Base-by-base conservation (phyloP, 345 rosid species). In the Cardamine chenopodiifolia region DNA sequence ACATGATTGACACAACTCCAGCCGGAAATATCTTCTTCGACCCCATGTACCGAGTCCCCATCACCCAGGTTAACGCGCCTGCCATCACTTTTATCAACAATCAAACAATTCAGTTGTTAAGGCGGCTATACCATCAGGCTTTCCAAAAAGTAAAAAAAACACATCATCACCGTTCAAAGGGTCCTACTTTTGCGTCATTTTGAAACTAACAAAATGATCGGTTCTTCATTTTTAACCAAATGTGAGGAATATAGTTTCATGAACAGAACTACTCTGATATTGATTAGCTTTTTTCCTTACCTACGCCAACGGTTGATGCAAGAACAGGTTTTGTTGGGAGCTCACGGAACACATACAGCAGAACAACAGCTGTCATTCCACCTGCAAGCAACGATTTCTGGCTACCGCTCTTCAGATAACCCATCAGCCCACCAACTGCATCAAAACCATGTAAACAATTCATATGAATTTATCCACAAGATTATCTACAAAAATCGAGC, bases 21-120 rank as follows among this genome's bases (percentile, higher is more conserved):
- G 99, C 96, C 1, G 99, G 99, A 62, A 92, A 89, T 55, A 92
- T 62, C 88, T 90, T 92, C 70, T 88, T 85, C 2, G 99, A 91
- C 52, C 80, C 85, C 87, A 79, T 80, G 83, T 92, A 92, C 10
- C 99, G 89, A 1, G 85, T 82, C 32, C 93, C 96, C 99, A 95
- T 95, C 74, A 87, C 92, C 61, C 82, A 89, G 32, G 84, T 74
- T 32, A 95, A 88, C 3, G 86, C 86, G 62, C 89, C 88, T 56
- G 99, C 86, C 64, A 89, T 64, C 29, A 89, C 99, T 95, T 35
- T 78, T 56, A 37, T 20, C 71, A 49, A 54, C 49, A 73, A 39
- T 39, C 47, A 62, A 71, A 35, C 9, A 15, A 37, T 15, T n/a
- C 53, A 47, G 3, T 23, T 34, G 72, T 57, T 23, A 22, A 47